Evolutionary conservation across 1,284 basidiomycete genomes (phyloP).

Genomic region (Trametes sp.): DNA sequence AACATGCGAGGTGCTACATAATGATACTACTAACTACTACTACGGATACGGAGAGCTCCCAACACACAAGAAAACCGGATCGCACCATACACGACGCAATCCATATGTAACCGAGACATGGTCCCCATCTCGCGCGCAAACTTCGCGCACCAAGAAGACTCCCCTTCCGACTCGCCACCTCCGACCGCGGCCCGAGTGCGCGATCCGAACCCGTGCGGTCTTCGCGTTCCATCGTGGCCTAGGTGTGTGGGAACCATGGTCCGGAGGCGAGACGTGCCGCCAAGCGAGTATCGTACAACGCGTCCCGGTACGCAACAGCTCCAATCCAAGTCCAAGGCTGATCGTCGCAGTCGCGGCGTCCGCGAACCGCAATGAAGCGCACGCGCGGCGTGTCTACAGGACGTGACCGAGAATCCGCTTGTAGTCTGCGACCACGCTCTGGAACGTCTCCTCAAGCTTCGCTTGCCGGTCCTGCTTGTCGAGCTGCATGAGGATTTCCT

Average conservation of each 20-base stretch:
- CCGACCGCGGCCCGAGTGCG: not conserved
- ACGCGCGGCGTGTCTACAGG: not conserved
- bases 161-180: not conserved
- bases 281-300: slow-evolving; percentile 11
- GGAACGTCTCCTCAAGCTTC: slow-evolving; percentile 94
- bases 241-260: not conserved
- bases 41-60: slow-evolving; percentile 14
- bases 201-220: not conserved
- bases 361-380: not conserved
- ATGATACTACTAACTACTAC: slow-evolving; percentile 29
- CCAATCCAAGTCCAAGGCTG: not conserved
- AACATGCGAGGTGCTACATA: slow-evolving; percentile 23
- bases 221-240: not conserved
- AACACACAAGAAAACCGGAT: not conserved
- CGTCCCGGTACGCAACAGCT: not conserved
- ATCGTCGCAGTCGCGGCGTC: not conserved
- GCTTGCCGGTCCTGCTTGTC: slow-evolving; percentile 86
- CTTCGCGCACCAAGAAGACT: not conserved
- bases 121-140: slow-evolving; percentile 1
- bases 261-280: not conserved
- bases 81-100: not conserved
- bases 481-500: slow-evolving; percentile 89
- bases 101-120: not conserved
- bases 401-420: slow-evolving; percentile 73
- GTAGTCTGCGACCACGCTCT: slow-evolving; percentile 89